These are phyloP conservation scores for Phialemoniopsis sp. DNA, from an alignment of 2,329 filamentous ascomycete species.

Conservation along the genomic window DNA sequence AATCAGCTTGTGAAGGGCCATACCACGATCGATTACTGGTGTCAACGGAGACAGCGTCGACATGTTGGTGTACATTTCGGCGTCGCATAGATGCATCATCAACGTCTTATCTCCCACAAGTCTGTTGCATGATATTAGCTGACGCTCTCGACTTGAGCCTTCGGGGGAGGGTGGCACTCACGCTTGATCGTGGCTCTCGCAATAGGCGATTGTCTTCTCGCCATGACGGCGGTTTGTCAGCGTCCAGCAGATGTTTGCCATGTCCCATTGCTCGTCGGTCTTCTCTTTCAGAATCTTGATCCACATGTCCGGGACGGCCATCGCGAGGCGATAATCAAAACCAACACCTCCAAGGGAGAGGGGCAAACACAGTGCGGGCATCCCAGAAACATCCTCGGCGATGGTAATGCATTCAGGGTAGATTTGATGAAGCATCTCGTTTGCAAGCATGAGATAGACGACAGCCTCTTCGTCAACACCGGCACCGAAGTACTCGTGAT, in stretches of 20 bases:
- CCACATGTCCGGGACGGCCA: constrained; percentile 98
- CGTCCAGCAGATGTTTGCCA: constrained; percentile 78
- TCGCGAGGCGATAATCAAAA: constrained; percentile 95
- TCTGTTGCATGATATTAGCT: constrained; percentile 35
- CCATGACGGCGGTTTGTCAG: constrained; percentile 90
- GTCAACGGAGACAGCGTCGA: constrained; percentile 80
- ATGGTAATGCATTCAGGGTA: constrained; percentile 88
- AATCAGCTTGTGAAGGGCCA: constrained; percentile 96
- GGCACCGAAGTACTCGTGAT: constrained; percentile 94
- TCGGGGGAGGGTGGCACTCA: constrained; percentile 41
- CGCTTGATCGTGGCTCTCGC: constrained; percentile 97
- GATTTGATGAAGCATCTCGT: constrained; percentile 88
- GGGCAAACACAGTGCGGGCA: constrained; percentile 92
- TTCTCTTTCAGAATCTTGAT: constrained; percentile 98
- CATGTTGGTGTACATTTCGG: constrained; percentile 98
- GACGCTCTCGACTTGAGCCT: constrained; percentile 11
- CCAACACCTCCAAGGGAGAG: constrained; percentile 85
- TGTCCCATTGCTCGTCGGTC: constrained; percentile 87
- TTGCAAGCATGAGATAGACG: constrained; percentile 92
- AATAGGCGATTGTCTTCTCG: constrained; percentile 97
- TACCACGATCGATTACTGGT: constrained; percentile 81
- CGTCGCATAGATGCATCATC: constrained; percentile 98
- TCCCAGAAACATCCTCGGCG: constrained; percentile 95
- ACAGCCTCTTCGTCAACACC: constrained; percentile 90
- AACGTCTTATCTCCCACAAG: constrained; percentile 95